Base-by-base conservation (phyloP, 2,329 filamentous ascomycete genomes). In the Penicillium sp. region DNA sequence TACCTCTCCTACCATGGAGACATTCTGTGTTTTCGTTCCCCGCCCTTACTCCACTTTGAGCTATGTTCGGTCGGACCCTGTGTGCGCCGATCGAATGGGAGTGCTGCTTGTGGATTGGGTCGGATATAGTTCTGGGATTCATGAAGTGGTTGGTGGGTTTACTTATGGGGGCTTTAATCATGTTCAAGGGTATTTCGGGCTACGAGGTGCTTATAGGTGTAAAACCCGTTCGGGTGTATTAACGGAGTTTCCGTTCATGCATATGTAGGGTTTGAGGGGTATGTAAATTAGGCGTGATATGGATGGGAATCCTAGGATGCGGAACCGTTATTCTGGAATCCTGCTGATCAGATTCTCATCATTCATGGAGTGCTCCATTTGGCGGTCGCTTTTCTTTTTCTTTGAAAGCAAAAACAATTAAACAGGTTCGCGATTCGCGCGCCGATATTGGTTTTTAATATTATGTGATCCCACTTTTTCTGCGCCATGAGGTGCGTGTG, bases 1-100 rank as follows among this genome's bases (percentile, higher is more conserved):
- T 40, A n/a, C 35, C 9, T 20, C 11, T 18, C 35, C n/a, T 22
- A 40, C 18, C 37, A 22, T 18, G 37, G 37, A 40, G 15, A 3
- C 20, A 22, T 12, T 22, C 18, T 9, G 37, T 12, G 18, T 2
- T 40, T 12, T 22, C 11, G 18, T 22, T 47, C 45, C 45, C 26
- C 25, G 27, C 33, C n/a, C 26, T 14, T 18, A 20, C 46, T 26
- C 51, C 41, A 48, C 43, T 23, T 18, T 18, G 31, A 47, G 43
- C 43, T 56, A n/a, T 27, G 27, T 55, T 44, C 40, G 51, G 45
- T 45, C 51, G 44, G 51, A 48, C 54, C 50, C 48, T 54, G 50
- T 31, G 22, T 37, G 41, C 7, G 12, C 49, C 49, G 44, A 43
- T 42, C 35, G 25, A 52, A 50, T 48, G 11, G 37, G 37, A 22